phyloP scores from a whole-genome alignment of 805 yeast species.

The Wickerhamiella vanderwaltii region DNA sequence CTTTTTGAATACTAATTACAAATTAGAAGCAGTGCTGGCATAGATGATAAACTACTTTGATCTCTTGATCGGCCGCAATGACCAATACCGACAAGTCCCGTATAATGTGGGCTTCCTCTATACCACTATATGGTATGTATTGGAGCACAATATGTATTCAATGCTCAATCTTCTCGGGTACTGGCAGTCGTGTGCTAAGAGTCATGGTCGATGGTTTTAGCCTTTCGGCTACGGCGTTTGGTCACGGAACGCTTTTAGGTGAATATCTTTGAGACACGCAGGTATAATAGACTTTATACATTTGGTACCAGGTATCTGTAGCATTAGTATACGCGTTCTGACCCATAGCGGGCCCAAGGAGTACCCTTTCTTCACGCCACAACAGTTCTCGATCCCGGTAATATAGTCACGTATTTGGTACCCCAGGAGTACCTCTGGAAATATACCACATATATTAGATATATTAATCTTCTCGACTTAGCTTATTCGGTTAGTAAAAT shows the following conservation, averaged over 20 bases:
- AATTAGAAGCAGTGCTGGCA: no score
- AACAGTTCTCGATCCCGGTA: no score
- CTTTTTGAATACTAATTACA: no score
- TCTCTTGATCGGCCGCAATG: not conserved
- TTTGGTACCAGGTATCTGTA: not conserved
- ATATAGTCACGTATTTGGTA: no score
- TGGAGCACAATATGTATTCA: not conserved
- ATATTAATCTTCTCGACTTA: not conserved
- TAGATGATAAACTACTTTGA: no score
- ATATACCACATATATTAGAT: not conserved
- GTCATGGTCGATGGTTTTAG: not conserved
- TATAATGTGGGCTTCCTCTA: not conserved
- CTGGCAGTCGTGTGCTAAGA: not conserved
- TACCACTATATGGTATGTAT: not conserved
- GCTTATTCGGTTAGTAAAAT: not conserved
- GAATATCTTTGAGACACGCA: not conserved
- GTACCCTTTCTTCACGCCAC: no score
- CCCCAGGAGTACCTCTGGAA: not conserved
- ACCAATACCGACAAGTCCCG: not conserved
- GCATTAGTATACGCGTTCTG: not conserved
- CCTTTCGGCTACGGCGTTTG: not conserved
- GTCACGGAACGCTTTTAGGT: not conserved
- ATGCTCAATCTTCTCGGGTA: not conserved
- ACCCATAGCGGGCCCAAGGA: not conserved
- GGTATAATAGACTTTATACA: no score